Evolutionary conservation across 805 yeast species (phyloP), one percentile per base, ranked within the genome.

Genomic region (Candida nanaspora): DNA sequence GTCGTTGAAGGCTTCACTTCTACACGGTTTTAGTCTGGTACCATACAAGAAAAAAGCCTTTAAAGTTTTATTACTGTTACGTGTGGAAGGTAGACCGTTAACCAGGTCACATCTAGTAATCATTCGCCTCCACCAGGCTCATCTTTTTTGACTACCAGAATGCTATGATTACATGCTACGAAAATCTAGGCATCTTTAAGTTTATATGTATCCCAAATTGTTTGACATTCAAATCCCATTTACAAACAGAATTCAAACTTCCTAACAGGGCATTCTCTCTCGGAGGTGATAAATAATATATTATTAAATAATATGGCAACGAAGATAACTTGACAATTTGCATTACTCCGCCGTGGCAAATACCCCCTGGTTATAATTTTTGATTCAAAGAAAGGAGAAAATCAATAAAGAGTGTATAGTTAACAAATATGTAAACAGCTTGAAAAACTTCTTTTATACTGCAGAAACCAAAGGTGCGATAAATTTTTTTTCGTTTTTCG

Each of bases 341-440:
- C 76, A 69, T 73, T 69, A 70, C 62, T 72, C 63, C 80, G 80
- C 66, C 82, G 82, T 76, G 82, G 82, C 82, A 76, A 72, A 71
- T 65, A 65, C 73, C 78, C 76, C 81, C 68, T 52, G 51, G 35
- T 33, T 53, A 14, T 30, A 61, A 75, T 75, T 76, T 76, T 76
- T 74, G 80, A 74, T 75, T 74, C 61, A 54, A 57, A 68, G 58
- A 57, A 52, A 55, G 55, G 56, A 51, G 44, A 46, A 36, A 27
- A 27, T 27, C n/a, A 8, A 27, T 5, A 23, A 11, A 11, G 11
- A 11, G 7, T 23, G n/a, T n/a, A n/a, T n/a, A n/a, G n/a, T n/a
- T n/a, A n/a, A n/a, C n/a, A n/a, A n/a, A n/a, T n/a, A n/a, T n/a
- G n/a, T n/a, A n/a, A n/a, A n/a, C n/a, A n/a, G n/a, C n/a, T n/a